phyloP scores from a whole-genome alignment of 345 rosid genomes.

The Anastatica hierochuntica region DNA sequence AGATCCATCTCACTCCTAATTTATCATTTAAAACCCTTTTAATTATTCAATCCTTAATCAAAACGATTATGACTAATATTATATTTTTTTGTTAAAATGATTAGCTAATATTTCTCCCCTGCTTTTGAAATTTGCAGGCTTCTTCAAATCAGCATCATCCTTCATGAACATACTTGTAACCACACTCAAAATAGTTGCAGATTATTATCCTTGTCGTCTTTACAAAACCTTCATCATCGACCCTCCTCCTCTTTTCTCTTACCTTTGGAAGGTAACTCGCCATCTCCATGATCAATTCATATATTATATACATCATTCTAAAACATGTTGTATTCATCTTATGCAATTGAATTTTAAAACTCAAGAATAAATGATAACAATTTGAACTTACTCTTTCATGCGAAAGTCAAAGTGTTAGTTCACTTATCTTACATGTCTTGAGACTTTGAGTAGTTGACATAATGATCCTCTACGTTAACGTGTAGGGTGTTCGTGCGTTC shows the following conservation, averaged over 20 bases:
- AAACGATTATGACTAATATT: no score
- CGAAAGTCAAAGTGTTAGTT: slow-evolving; percentile 19
- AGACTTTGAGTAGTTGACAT: not conserved
- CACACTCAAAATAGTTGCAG: slow-evolving; percentile 77
- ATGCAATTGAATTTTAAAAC: not conserved
- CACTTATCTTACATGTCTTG: no score
- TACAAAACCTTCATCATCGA: slow-evolving; percentile 78
- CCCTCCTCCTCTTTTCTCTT: slow-evolving; percentile 90
- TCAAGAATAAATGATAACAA: not conserved
- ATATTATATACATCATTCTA: no score
- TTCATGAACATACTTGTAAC: slow-evolving; percentile 74
- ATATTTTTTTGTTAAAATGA: no score
- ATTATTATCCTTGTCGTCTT: slow-evolving; percentile 81
- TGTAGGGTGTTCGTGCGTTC: slow-evolving; percentile 88
- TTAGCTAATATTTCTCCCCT: not conserved
- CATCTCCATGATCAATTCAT: not conserved
- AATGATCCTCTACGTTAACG: slow-evolving; percentile 10
- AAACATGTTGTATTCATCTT: not conserved
- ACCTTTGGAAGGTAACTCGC: slow-evolving; percentile 74
- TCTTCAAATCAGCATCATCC: slow-evolving; percentile 92
- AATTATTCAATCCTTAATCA: no score
- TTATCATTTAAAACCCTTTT: no score
- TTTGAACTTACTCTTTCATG: slow-evolving; percentile 1
- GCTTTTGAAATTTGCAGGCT: slow-evolving; percentile 43
- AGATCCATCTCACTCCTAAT: no score